Conservation (phyloP, 129 eudicot species). For the Flaveria linearis region DNA sequence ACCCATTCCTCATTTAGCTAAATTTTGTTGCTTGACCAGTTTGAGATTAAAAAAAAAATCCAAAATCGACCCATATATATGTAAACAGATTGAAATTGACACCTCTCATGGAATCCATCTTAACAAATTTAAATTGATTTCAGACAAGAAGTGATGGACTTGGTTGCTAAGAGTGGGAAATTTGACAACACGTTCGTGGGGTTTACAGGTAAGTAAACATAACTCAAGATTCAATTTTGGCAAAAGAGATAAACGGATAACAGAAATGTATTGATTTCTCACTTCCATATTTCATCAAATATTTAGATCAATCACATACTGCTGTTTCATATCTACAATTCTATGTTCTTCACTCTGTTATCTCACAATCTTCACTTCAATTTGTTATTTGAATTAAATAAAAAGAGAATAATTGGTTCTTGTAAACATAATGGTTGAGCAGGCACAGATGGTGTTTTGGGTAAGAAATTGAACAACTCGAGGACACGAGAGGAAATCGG, state of each 20-base stretch:
- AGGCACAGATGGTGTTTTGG: constrained; percentile 80
- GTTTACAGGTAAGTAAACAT: constrained; percentile 64
- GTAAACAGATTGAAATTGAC: not conserved
- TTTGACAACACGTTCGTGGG: constrained; percentile 62
- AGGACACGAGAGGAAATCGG: constrained; percentile 69
- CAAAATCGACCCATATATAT: not conserved
- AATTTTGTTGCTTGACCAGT: not conserved
- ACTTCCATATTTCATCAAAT: not conserved
- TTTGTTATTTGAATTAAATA: not conserved
- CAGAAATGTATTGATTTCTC: not conserved
- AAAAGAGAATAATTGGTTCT: not conserved
- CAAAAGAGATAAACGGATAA: not conserved
- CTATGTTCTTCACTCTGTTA: not conserved
- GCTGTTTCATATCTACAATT: not conserved
- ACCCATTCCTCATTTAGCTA: not conserved
- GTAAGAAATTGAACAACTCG: constrained; percentile 80
- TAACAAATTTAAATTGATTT: constrained; percentile 18
- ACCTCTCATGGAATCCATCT: not conserved
- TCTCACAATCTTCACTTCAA: not conserved
- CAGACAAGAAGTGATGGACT: constrained; percentile 90
- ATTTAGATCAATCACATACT: not conserved
- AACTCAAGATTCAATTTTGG: not conserved
- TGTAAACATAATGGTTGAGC: constrained; percentile 21
- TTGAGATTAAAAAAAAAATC: not conserved
- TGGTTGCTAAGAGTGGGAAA: constrained; percentile 81